Evolutionary conservation across 1,284 basidiomycete species (phyloP).

Genomic region (Grifola frondosa): DNA sequence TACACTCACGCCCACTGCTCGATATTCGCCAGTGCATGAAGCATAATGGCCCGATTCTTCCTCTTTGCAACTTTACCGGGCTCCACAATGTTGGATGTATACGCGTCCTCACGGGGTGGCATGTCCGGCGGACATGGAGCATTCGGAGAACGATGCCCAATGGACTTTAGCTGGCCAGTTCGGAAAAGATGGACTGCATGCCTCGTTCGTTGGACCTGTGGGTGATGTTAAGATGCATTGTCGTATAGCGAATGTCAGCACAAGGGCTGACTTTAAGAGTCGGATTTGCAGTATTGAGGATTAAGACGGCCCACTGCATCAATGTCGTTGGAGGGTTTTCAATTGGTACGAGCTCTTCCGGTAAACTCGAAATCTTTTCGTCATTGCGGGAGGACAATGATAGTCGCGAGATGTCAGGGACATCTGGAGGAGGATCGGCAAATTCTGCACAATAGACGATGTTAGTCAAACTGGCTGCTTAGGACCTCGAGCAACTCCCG

Average conservation of each 20-base stretch:
- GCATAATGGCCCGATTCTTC: slow-evolving; percentile 72
- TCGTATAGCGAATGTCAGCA: background rate
- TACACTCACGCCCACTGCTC: slow-evolving; percentile 87
- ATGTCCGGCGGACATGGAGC: slow-evolving; percentile 63
- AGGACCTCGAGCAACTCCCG: too few relatives aligned
- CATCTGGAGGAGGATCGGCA: slow-evolving; percentile 60
- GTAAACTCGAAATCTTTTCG: slow-evolving; percentile 12
- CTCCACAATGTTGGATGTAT: slow-evolving; percentile 54
- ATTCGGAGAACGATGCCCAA: slow-evolving; percentile 55
- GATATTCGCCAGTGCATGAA: slow-evolving; percentile 86
- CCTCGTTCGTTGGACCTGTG: slow-evolving; percentile 66
- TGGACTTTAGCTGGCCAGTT: slow-evolving; percentile 63
- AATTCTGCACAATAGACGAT: slow-evolving; percentile 69
- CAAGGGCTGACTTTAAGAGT: slow-evolving; percentile 58
- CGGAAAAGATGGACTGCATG: slow-evolving; percentile 71
- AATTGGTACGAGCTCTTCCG: slow-evolving; percentile 48
- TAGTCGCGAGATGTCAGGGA: slow-evolving; percentile 28
- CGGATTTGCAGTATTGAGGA: slow-evolving; percentile 71
- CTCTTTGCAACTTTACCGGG: slow-evolving; percentile 62
- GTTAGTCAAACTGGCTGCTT: too few relatives aligned
- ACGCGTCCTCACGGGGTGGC: slow-evolving; percentile 63
- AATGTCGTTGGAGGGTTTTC: slow-evolving; percentile 57
- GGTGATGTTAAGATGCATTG: too few relatives aligned
- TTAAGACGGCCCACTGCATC: slow-evolving; percentile 75
- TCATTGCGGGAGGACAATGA: slow-evolving; percentile 18